Evolutionary conservation across 2,329 filamentous ascomycete species (phyloP), one percentile per base, ranked within the genome.

Genomic region (Fusarium nodosum): DNA sequence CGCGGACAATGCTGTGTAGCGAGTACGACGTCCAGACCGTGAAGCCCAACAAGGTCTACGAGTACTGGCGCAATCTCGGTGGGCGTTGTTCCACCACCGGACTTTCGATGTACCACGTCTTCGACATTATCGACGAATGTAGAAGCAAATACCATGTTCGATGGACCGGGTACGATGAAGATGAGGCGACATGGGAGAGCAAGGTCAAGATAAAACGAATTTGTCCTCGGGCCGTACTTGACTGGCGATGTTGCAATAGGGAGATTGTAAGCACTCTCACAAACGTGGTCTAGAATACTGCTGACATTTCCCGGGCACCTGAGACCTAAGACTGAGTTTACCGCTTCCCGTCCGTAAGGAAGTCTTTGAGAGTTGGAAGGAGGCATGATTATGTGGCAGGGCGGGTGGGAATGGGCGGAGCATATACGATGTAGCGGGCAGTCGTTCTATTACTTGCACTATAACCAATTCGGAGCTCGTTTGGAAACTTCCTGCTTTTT

Each of bases 401-500:
- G 8, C 4, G 15, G 15, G 3, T 18, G 28, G 28, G 10, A 30
- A 30, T 30, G 10, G 16, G 0, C 5, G 16, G 41, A 44, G 3
- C 10, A 12, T 44, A 44, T 15, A 18, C 5, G 22, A 13, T 6
- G 0, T 18, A 0, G 22, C 6, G 10, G 15, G 13, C 0, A 26
- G 41, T 22, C 13, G 41, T 44, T 44, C 8, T 44, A 20, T 39
- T 39, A 6, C 13, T 39, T 39, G 36, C 22, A 8, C n/a, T 7
- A 22, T 20, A 22, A 7, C 7, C 1, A 8, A 20, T 13, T 7
- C 13, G 1, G 36, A 9, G 0, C 1, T 24, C 7, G 3, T 42
- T 42, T 2, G 5, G 12, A 42, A 24, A 24, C 1, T 42, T 24
- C 15, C 0, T 42, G 1, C 5, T 42, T 24, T 24, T 42, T 3